phyloP scores from a whole-genome alignment of 2,329 filamentous ascomycete genomes.

The Mycosphaerella arachidis region DNA sequence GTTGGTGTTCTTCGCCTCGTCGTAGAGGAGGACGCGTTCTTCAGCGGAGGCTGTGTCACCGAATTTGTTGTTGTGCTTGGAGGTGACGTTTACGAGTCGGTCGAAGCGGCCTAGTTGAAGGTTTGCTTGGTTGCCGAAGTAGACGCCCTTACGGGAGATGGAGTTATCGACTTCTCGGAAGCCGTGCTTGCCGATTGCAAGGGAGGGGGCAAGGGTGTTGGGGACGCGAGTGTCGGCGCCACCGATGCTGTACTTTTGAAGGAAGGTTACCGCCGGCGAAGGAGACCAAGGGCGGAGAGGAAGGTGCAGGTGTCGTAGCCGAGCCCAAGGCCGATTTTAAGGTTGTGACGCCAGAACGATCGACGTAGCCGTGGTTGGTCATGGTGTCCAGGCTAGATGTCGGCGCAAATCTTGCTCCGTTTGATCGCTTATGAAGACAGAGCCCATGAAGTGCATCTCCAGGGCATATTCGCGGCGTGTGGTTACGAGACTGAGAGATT shows the following conservation, averaged over 20 bases:
- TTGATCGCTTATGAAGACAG: background rate
- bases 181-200: slow-evolving; percentile 27
- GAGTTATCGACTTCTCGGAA: slow-evolving; percentile 28
- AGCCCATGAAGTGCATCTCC: background rate
- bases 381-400: slow-evolving; percentile 21
- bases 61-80: slow-evolving; percentile 23
- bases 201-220: slow-evolving; percentile 27
- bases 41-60: slow-evolving; percentile 20
- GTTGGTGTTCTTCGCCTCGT: slow-evolving; percentile 27
- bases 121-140: slow-evolving; percentile 29
- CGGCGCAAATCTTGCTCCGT: no score
- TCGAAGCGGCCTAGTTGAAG: slow-evolving; percentile 25
- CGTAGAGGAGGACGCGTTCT: slow-evolving; percentile 24
- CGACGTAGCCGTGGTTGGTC: slow-evolving; percentile 31
- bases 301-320: slow-evolving; percentile 25
- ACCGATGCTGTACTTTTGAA: slow-evolving; percentile 26
- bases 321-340: slow-evolving; percentile 29
- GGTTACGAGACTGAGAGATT: no score
- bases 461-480: background rate
- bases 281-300: slow-evolving; percentile 26
- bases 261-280: slow-evolving; percentile 28
- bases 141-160: slow-evolving; percentile 25
- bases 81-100: slow-evolving; percentile 19
- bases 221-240: slow-evolving; percentile 25
- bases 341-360: slow-evolving; percentile 24